Base-by-base conservation (phyloP, 257 asterid species). In the Euphrasia confusa region DNA sequence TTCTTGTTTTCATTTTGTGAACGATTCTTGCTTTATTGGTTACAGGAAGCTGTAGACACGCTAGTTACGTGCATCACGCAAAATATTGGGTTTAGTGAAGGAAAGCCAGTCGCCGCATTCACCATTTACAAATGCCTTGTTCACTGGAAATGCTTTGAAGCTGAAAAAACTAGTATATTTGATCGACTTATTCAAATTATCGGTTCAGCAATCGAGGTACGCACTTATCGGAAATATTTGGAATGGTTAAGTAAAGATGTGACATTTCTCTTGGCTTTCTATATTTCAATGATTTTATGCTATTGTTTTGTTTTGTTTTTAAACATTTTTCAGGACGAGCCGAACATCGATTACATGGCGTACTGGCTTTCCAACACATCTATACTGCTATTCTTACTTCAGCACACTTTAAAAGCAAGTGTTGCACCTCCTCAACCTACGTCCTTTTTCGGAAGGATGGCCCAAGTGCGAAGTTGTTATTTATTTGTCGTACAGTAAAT, bases 361-460 rank as follows among this genome's bases (percentile, higher is more conserved):
- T 86, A 86, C 72, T 86, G 95, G 91, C 83, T 86, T 60, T 83
- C 83, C 68, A 86, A 86, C 71, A 76, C 86, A 61, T 80, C 91
- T 37, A 79, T 80, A 0, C 68, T 86, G 64, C 72, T 83, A 55
- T 83, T 77, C 72, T 71, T 84, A 68, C 85, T 84, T 67, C 85
- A 81, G 71, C 82, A 76, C 54, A 86, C 92, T 10, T 58, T 82
- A 63, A 83, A 59, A 78, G 56, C 79, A 56, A 39, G 67, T 58
- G 60, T 68, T 74, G 58, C 83, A 39, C 92, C 86, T 45, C 87
- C 84, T 45, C 88, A 71, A 70, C 85, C 88, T 8, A 83, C 84
- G 42, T 75, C 84, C 2, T 72, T 86, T 62, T 86, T 86, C 50
- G 95, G 95, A 72, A 81, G 95, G 72, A 79, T 86, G 83, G 55